A percentile compares a stretch with the other conserved stretches of the same genome.
Evolutionary conservation across 2,329 filamentous ascomycete genomes (phyloP).

Genomic region (Trichoderma citrinoviride): DNA sequence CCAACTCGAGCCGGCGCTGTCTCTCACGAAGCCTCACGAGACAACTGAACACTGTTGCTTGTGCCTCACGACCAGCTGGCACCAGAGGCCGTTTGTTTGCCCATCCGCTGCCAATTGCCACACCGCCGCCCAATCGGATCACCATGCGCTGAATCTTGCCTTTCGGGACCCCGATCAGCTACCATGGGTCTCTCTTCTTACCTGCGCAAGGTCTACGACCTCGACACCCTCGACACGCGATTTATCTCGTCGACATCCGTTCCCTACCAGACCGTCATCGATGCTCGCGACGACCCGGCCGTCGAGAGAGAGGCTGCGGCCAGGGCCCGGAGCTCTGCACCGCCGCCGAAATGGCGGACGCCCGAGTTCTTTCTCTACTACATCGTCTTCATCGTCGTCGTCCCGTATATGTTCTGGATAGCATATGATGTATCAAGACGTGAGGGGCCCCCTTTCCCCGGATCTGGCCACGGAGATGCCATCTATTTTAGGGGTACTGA

Average conservation of each 20-base stretch:
- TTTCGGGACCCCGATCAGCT: constrained; percentile 10
- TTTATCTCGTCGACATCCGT: constrained; percentile 69
- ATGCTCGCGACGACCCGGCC: constrained; percentile 46
- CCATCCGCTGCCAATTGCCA: neutral
- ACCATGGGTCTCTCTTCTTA: constrained; percentile 45
- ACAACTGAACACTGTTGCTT: neutral
- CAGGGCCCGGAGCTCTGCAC: constrained; percentile 44
- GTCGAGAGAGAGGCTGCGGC: constrained; percentile 33
- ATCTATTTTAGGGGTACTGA: constrained; percentile 21
- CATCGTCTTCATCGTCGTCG: constrained; percentile 58
- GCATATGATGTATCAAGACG: constrained; percentile 81
- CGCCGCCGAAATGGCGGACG: constrained; percentile 77
- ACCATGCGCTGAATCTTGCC: constrained; percentile 21
- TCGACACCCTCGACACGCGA: constrained; percentile 60
- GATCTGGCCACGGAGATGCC: neutral
- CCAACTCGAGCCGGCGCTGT: neutral
- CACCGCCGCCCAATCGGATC: constrained; percentile 11
- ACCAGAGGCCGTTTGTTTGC: neutral
- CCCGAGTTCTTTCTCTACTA: constrained; percentile 84
- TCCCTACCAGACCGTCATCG: constrained; percentile 59
- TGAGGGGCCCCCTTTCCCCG: constrained; percentile 38
- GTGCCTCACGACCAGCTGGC: neutral
- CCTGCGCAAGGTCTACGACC: constrained; percentile 57
- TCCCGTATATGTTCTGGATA: constrained; percentile 91
- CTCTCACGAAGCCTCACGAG: constrained; percentile 18